Percentiles rank a stretch among this genome's conserved stretches.
phyloP scores from a whole-genome alignment of 352 stramenopile genomes.

The Aphanomyces cochlioides region DNA sequence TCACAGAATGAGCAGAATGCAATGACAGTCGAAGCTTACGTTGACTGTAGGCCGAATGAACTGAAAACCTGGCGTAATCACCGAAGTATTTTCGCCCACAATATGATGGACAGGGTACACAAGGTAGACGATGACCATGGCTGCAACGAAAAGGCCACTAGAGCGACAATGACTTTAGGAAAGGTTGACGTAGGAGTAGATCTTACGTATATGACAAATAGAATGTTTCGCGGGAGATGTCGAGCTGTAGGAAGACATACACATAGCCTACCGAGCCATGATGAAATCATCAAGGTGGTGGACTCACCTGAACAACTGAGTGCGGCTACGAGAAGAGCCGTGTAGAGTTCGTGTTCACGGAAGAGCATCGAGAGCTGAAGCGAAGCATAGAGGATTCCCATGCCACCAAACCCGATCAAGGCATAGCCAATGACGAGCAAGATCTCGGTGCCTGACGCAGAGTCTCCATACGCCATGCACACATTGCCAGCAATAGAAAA shows the following conservation, averaged over 20 bases:
- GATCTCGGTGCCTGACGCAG: slow-evolving; percentile 21
- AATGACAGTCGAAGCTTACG: background rate
- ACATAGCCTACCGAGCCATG: slow-evolving; percentile 18
- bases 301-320: background rate
- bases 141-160: background rate
- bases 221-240: slow-evolving; percentile 7
- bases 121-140: background rate
- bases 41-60: background rate
- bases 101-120: slow-evolving; percentile 24
- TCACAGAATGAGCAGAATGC: background rate
- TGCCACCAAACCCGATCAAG: slow-evolving; percentile 27
- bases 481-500: slow-evolving; percentile 30
- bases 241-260: slow-evolving; percentile 17
- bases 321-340: slow-evolving; percentile 16
- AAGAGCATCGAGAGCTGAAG: slow-evolving; percentile 28
- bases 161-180: background rate
- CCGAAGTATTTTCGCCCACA: background rate
- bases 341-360: slow-evolving; percentile 13
- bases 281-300: background rate
- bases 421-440: slow-evolving; percentile 20
- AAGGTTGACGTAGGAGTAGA: background rate
- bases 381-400: slow-evolving; percentile 25
- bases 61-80: slow-evolving; percentile 1
- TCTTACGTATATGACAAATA: slow-evolving; percentile 16
- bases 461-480: slow-evolving; percentile 20